Conservation (phyloP, 2,329 filamentous ascomycete species). For the Aspergillus tanneri region DNA sequence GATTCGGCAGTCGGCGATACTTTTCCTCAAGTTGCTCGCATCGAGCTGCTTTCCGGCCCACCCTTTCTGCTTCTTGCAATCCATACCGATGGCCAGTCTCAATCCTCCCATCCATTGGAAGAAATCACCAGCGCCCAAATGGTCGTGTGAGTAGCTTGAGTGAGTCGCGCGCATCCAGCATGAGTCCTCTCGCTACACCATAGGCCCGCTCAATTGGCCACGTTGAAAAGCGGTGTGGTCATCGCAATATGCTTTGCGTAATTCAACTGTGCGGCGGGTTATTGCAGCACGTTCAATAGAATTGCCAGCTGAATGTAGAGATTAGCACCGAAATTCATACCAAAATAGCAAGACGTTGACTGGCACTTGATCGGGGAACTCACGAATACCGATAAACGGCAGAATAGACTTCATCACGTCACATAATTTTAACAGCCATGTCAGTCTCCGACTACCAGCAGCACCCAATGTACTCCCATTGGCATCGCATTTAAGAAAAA, state of each 20-base stretch:
- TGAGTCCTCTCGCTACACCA: slow-evolving; percentile 64
- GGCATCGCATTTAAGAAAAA: slow-evolving; percentile 61
- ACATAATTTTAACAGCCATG: slow-evolving; percentile 60
- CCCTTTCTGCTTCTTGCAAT: slow-evolving; percentile 54
- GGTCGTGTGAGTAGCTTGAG: slow-evolving; percentile 64
- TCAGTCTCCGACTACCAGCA: slow-evolving; percentile 60
- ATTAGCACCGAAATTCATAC: slow-evolving; percentile 8
- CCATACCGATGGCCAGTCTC: slow-evolving; percentile 64
- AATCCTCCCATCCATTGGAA: slow-evolving; percentile 64
- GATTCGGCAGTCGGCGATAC: slow-evolving; percentile 63
- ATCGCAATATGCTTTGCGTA: slow-evolving; percentile 63
- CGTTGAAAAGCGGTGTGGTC: slow-evolving; percentile 62
- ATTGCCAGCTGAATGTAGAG: slow-evolving; percentile 49
- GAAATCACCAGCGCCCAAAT: slow-evolving; percentile 60
- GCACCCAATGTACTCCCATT: slow-evolving; percentile 63
- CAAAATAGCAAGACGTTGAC: neutral
- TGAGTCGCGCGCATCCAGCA: slow-evolving; percentile 63
- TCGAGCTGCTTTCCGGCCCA: slow-evolving; percentile 50
- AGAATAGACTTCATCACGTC: slow-evolving; percentile 66
- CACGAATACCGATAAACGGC: slow-evolving; percentile 62
- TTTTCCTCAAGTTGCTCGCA: slow-evolving; percentile 61
- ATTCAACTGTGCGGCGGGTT: slow-evolving; percentile 63
- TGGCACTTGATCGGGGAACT: slow-evolving; percentile 19
- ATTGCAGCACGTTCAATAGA: slow-evolving; percentile 63
- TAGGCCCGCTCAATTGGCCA: slow-evolving; percentile 62